phyloP scores from a whole-genome alignment of 2,329 filamentous ascomycete genomes.

The Paramyrothecium roridum region DNA sequence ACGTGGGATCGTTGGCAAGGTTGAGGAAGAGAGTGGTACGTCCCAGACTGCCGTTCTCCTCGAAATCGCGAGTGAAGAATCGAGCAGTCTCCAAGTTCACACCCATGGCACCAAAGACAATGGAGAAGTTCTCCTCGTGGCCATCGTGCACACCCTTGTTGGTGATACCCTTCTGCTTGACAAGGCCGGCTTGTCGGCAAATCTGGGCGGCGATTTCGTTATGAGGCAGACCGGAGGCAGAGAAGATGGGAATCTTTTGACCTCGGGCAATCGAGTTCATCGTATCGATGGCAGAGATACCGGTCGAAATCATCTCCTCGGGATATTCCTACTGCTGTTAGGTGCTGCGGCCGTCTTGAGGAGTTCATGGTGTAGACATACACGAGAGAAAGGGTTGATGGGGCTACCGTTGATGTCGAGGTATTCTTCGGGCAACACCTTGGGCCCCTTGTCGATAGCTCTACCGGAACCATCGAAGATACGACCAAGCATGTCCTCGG shows the following conservation, averaged over 20 bases:
- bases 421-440: conserved; percentile 96
- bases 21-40: conserved; percentile 97
- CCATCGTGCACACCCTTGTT: conserved; percentile 96
- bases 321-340: conserved; percentile 73
- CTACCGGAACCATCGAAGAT: conserved; percentile 98
- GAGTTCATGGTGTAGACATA: conserved; percentile 40
- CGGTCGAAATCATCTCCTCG: conserved; percentile 99
- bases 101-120: conserved; percentile 99
- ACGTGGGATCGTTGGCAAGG: conserved; percentile 98
- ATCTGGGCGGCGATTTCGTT: conserved; percentile 99
- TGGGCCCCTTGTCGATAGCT: conserved; percentile 98
- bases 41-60: conserved; percentile 98
- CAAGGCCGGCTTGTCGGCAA: conserved; percentile 92
- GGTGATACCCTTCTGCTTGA: conserved; percentile 71
- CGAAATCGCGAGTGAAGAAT: conserved; percentile 98
- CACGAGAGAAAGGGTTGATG: conserved; percentile 97
- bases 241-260: conserved; percentile 99
- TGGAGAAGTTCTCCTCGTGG: conserved; percentile 99
- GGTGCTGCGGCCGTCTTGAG: conserved; percentile 1
- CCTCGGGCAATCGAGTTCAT: conserved; percentile 98
- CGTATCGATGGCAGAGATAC: conserved; percentile 98
- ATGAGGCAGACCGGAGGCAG: conserved; percentile 93
- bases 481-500: conserved; percentile 98
- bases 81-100: conserved; percentile 98
- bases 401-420: conserved; percentile 98